Evolutionary conservation across 805 yeast species (phyloP), one percentile per base, ranked within the genome.

Genomic region (Candida piceae): DNA sequence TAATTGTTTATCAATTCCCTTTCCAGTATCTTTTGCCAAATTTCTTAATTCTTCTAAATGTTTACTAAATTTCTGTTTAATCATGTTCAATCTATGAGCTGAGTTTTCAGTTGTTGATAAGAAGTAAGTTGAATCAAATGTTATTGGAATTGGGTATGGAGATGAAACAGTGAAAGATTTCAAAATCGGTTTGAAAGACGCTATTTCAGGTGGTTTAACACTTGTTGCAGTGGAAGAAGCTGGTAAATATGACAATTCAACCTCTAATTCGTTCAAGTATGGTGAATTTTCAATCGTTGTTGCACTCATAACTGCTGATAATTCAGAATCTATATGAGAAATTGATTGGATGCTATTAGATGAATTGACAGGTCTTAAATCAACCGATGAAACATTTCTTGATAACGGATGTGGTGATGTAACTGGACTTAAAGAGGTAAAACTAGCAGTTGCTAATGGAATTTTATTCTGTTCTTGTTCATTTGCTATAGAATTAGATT

Each of bases 1-100:
- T 12, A 52, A 35, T 32, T 49, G 51, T 30, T 38, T 50, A 8
- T 49, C 54, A 11, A 52, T 36, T 13, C 57, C 57, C 21, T 45
- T 38, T 6, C 40, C 40, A 8, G 49, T 43, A 27, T 41, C 50
- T 28, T 35, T 37, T 1, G 54, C 32, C n/a, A 50, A 32, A 3
- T 21, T 29, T 22, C 42, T 46, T 26, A 50, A 36, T 16, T 41
- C 30, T n/a, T 24, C 20, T 16, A 50, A 32, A 20, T 45, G 43
- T 7, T 32, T 29, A 1, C 44, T 15, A 16, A 40, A 48, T 30
- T 44, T 31, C n/a, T 41, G 31, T 19, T 47, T 52, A 12, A 48
- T 35, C 23, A 34, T 34, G 12, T 27, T 27, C 7, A 48, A 32
- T 5, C 39, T 32, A 31, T 45, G 46, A 11, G 40, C 36, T n/a